These are phyloP conservation scores for Termitomyces sp. DNA, from an alignment of 768 basidiomycete genomes.

Conservation along the genomic window DNA sequence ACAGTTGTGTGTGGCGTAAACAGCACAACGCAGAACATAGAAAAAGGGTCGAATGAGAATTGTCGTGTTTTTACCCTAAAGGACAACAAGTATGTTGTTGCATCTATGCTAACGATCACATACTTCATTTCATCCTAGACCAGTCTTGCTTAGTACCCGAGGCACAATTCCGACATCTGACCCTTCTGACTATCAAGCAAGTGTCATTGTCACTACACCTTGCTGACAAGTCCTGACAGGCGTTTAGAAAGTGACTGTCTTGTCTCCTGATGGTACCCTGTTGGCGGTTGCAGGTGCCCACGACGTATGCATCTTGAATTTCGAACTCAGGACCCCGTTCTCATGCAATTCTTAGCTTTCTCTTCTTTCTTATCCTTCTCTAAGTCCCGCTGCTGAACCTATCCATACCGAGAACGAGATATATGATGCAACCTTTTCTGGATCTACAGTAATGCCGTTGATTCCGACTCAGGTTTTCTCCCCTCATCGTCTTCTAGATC, in stretches of 20 bases:
- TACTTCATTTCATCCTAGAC: constrained; percentile 32
- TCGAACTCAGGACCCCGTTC: constrained; percentile 1
- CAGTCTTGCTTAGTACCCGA: constrained; percentile 45
- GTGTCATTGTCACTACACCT: constrained; percentile 10
- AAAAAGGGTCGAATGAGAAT: constrained; percentile 75
- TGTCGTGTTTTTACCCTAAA: constrained; percentile 68
- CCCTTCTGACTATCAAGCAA: constrained; percentile 82
- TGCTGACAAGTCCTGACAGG: constrained; percentile 9
- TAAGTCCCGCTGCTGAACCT: constrained; percentile 44
- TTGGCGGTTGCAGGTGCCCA: constrained; percentile 73
- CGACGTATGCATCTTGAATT: constrained; percentile 44
- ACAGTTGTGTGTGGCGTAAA: constrained; percentile 85
- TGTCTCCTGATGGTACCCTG: constrained; percentile 66
- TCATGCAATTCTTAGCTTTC: constrained; percentile 41
- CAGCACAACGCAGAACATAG: constrained; percentile 59
- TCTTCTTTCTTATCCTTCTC: constrained; percentile 61
- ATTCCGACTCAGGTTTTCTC: neutral
- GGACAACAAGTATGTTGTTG: constrained; percentile 51
- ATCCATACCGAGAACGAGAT: constrained; percentile 74
- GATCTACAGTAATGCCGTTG: constrained; percentile 45
- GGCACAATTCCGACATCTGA: constrained; percentile 62
- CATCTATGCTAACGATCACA: neutral
- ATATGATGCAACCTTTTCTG: constrained; percentile 81
- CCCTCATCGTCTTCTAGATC: constrained; percentile 38
- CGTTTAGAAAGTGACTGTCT: constrained; percentile 80